These are phyloP conservation scores for Houttuynia cordata DNA, from an alignment of 164 flowering plant species.

Conservation along the genomic window DNA sequence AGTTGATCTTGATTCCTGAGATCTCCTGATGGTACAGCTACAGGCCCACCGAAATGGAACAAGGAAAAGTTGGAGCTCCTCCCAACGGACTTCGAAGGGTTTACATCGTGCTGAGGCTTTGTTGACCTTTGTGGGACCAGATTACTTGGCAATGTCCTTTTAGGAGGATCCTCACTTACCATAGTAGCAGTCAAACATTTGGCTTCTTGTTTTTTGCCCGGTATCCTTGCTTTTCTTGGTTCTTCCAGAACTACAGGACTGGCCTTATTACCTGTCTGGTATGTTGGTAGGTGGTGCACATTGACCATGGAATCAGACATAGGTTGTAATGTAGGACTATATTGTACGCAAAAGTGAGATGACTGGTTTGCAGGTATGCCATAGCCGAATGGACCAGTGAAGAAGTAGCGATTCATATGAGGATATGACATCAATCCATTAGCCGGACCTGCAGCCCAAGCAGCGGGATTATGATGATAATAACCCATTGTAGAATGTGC, in stretches of 20 bases:
- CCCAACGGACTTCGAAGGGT: slow-evolving; percentile 17
- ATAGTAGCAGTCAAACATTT: slow-evolving; percentile 8
- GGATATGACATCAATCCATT: slow-evolving; percentile 58
- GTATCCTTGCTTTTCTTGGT: slow-evolving; percentile 19
- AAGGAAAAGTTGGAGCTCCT: slow-evolving; percentile 52
- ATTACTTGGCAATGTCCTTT: slow-evolving; percentile 9
- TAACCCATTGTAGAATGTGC: slow-evolving; percentile 56
- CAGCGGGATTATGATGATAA: slow-evolving; percentile 60
- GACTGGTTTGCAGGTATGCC: slow-evolving; percentile 39
- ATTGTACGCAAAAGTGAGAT: slow-evolving; percentile 54
- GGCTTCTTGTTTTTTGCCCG: slow-evolving; percentile 15
- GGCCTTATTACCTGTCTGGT: slow-evolving; percentile 35
- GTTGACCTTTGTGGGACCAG: slow-evolving; percentile 9
- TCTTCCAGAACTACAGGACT: slow-evolving; percentile 24
- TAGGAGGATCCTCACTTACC: not conserved
- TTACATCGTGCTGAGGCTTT: slow-evolving; percentile 15
- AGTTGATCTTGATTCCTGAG: slow-evolving; percentile 22
- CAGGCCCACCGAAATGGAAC: slow-evolving; percentile 90
- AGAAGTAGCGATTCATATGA: slow-evolving; percentile 45
- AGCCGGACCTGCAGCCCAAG: slow-evolving; percentile 59
- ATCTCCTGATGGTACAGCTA: slow-evolving; percentile 29
- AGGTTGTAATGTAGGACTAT: slow-evolving; percentile 39
- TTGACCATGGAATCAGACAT: slow-evolving; percentile 34
- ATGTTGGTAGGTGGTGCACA: slow-evolving; percentile 42
- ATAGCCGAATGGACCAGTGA: slow-evolving; percentile 45